Base-by-base conservation (phyloP, 1,139 yeast species). In the Hemisphaericaspora xylanilytica region DNA sequence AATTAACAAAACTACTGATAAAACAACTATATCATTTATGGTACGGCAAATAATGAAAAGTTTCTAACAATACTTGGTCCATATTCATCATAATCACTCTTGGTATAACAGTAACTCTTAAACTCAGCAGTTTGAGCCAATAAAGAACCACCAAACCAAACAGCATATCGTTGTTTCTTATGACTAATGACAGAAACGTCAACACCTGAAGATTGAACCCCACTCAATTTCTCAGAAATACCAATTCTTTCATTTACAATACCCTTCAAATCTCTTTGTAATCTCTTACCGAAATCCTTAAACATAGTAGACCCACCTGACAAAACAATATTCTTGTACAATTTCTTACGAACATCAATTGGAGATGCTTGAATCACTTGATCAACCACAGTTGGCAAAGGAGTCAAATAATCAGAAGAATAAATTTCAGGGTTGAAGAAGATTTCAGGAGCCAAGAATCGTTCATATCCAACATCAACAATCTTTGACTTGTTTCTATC, bases 301-400 rank as follows among this genome's bases (percentile, higher is more conserved):
- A 94, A 94, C 98, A 92, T 92, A 18, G 99, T 92, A 2, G 97
- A 89, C 37, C 99, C 99, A 52, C 98, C 96, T 17, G 94, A 84
- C 43, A 88, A 74, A 20, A 94, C 99, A 58, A 94, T 92, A 65
- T 94, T 94, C 64, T 85, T 87, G 70, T 92, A 92, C 45, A 94
- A 77, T 44, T 95, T 96, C 64, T 92, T 90, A 67, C 99, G 86
- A 33, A 94, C 98, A 70, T 94, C 99, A 52, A 94, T 89, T 44
- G 99, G 99, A 29, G 96, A 83, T 12, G 92, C 76, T 67, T 92
- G 97, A 48, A 94, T 90, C 14, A 92, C 97, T 52, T 81, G 87
- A 63, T 94, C 99, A 37, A 94, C 97, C 12, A 88, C 95, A 12
- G 79, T 81, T 33, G 99, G 98, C 47, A 94, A 76, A 32, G 99